A percentile compares a stretch with the other conserved stretches of the same genome.
These are phyloP conservation scores for Penicillium rolfsii DNA, from an alignment of 2,329 filamentous ascomycete genomes.

Conservation along the genomic window DNA sequence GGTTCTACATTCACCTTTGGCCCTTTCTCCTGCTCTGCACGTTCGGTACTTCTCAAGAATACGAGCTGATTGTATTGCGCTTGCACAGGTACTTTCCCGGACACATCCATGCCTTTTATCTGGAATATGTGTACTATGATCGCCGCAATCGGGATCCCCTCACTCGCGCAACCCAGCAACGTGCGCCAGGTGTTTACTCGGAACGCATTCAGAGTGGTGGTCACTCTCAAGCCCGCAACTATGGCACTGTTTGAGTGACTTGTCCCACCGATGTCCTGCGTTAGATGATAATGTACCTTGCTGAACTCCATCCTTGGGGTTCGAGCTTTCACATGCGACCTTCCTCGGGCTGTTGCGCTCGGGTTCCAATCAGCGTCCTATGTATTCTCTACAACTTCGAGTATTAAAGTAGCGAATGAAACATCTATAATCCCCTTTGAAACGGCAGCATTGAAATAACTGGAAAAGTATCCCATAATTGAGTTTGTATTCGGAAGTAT, in stretches of 20 bases:
- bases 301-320: neutral
- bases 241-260: slow-evolving; percentile 29
- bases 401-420: neutral
- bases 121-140: slow-evolving; percentile 82
- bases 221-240: slow-evolving; percentile 25
- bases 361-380: neutral
- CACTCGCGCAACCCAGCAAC: slow-evolving; percentile 24
- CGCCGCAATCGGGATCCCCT: slow-evolving; percentile 49
- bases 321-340: neutral
- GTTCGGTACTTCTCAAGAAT: neutral
- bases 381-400: neutral
- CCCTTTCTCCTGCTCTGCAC: neutral
- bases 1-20: neutral
- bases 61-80: neutral
- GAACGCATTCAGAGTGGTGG: slow-evolving; percentile 46
- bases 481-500: neutral
- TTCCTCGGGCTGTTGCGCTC: neutral
- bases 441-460: neutral
- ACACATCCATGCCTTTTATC: slow-evolving; percentile 78
- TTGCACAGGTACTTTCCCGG: slow-evolving; percentile 69
- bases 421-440: too few species aligned
- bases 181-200: slow-evolving; percentile 46
- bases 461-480: neutral
- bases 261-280: too few species aligned
- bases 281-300: neutral